phyloP scores from a whole-genome alignment of 768 basidiomycete genomes.

The Leccinum longicurvipes region DNA sequence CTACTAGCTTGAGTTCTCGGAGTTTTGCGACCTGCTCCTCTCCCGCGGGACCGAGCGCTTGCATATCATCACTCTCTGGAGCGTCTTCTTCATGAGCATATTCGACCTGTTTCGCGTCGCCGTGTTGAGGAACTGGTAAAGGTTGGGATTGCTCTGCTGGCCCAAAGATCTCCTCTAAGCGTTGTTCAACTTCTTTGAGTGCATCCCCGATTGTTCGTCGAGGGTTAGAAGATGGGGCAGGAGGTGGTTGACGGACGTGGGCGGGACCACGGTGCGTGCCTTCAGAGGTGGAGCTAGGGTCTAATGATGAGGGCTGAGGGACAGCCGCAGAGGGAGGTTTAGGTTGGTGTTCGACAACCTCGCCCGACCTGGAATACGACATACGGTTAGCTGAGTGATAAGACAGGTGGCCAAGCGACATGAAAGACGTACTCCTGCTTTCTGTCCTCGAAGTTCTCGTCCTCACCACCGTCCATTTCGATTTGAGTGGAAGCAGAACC shows the following conservation, averaged over 20 bases:
- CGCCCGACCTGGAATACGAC: conserved; percentile 8
- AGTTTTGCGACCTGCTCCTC: conserved; percentile 82
- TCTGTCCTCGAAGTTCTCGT: conserved; percentile 21
- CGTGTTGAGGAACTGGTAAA: conserved; percentile 36
- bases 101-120: conserved; percentile 57
- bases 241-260: conserved; percentile 38
- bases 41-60: conserved; percentile 84
- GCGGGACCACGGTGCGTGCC: conserved; percentile 46
- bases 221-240: conserved; percentile 44
- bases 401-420: background rate
- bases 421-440: conserved; percentile 15
- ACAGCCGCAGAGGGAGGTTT: conserved; percentile 3
- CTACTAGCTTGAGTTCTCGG: conserved; percentile 73
- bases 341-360: conserved; percentile 9
- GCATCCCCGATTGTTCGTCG: conserved; percentile 82
- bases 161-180: conserved; percentile 78
- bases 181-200: conserved; percentile 73
- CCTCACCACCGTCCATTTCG: conserved; percentile 10
- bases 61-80: conserved; percentile 69
- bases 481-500: conserved; percentile 14
- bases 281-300: conserved; percentile 35
- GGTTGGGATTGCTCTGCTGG: conserved; percentile 33
- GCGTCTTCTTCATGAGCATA: conserved; percentile 61
- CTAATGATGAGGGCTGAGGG: conserved; percentile 11
- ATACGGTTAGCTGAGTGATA: background rate